phyloP scores from a whole-genome alignment of 352 stramenopile species.

The Aphanomyces cochlioides region DNA sequence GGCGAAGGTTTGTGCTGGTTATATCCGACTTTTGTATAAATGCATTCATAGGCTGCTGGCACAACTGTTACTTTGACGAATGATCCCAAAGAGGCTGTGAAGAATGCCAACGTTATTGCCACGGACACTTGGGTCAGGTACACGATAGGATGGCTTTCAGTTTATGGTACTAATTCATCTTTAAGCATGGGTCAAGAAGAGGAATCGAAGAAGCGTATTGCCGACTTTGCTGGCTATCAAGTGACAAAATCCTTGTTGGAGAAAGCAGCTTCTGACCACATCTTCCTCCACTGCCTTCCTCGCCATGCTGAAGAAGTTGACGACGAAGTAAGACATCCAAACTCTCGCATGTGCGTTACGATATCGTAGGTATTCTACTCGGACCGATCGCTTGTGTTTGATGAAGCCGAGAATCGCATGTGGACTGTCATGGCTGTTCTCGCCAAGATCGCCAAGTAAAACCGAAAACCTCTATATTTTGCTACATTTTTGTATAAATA shows the following conservation, averaged over 20 bases:
- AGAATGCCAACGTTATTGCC: constrained; percentile 91
- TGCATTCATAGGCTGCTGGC: constrained; percentile 40
- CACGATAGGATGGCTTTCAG: not conserved
- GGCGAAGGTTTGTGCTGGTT: constrained; percentile 40
- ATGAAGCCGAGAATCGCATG: constrained; percentile 97
- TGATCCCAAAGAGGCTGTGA: constrained; percentile 91
- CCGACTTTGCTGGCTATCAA: constrained; percentile 95
- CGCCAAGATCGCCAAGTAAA: constrained; percentile 40
- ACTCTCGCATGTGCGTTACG: no score
- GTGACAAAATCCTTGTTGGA: constrained; percentile 90
- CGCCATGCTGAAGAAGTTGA: constrained; percentile 96
- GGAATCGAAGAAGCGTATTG: constrained; percentile 90
- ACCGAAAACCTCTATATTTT: not conserved
- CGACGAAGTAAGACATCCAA: constrained; percentile 80
- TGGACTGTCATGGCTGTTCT: constrained; percentile 99
- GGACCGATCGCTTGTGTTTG: constrained; percentile 93
- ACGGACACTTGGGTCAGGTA: constrained; percentile 96
- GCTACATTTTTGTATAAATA: no score
- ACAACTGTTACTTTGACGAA: constrained; percentile 79
- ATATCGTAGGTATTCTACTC: constrained; percentile 89
- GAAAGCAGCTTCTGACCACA: constrained; percentile 84
- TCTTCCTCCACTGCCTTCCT: constrained; percentile 98
- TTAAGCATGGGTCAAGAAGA: constrained; percentile 91
- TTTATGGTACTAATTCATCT: not conserved
- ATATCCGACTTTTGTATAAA: not conserved